Evolutionary conservation across 139 green algal genomes (phyloP), one percentile per base, ranked within the genome.

Genomic region (Chlamydomonas sp.): DNA sequence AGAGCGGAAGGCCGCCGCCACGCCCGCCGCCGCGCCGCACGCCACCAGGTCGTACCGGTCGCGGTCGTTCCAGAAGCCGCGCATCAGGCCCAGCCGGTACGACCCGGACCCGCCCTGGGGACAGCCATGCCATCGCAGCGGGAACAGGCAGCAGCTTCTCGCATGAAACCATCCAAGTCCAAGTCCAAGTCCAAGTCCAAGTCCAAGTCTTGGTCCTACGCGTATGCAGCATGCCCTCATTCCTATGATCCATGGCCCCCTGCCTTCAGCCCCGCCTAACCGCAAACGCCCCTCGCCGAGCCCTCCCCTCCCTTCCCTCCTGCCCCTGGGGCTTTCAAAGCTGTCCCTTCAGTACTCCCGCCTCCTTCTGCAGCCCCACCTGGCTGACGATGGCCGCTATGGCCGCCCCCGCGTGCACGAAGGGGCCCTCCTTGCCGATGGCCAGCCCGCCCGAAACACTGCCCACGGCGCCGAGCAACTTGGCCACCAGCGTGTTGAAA

Each of bases 391-490:
- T 85, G 7, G 95, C 93, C 5, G 92, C 96, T 15, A 98, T 92
- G 77, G 92, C 95, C 8, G 95, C 90, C 14, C 92, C 92, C 7
- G 94, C 96, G 88, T 98, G 96, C 49, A 98, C 94, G 66, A 98
- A 95, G 5, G 96, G 96, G 4, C 96, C 96, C 86, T 98, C 96
- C 88, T 98, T 98, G 76, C 96, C 96, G 4, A 98, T 90, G 1
- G 95, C 94, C 63, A 98, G 92, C 0, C 96, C 95, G 1, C 92
- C 96, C n/a, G 95, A 91, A 71, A 98, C 95, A 6, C 91, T 93
- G 20, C 94, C 93, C 4, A 97, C 78, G 4, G 88, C 89, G 16
- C 90, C 90, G 58, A 90, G 1, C 8, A 96, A 77, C 89, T 98
- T 98, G 17, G 91, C 94, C 5, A 97, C 71, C 63, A 98, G 92